Conservation (phyloP, 106 monocot genomes). For the Iris macrosiphon region DNA sequence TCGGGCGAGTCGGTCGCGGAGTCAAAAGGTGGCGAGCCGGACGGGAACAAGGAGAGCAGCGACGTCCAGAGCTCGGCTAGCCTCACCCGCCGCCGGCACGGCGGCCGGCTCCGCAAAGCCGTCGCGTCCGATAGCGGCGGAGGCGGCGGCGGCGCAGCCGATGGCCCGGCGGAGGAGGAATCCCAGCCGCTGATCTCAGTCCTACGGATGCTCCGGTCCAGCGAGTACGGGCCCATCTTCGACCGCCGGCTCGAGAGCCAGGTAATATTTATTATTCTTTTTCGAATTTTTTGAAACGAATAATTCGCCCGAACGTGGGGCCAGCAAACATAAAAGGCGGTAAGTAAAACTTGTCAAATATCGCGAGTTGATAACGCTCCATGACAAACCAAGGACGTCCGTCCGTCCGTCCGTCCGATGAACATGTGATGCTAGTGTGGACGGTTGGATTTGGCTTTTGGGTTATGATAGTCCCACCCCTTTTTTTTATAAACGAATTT, state of each 20-base stretch:
- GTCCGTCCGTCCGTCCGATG: no score
- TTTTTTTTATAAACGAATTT: no score
- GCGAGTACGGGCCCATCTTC: constrained; percentile 58
- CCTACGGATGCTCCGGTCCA: constrained; percentile 55
- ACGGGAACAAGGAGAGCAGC: constrained; percentile 43
- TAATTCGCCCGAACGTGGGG: no score
- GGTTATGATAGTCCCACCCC: no score
- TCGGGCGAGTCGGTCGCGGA: constrained; percentile 65
- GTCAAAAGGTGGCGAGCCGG: constrained; percentile 25
- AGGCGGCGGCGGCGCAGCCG: no score
- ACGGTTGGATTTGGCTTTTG: no score
- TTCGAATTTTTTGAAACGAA: neutral
- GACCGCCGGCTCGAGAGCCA: constrained; percentile 74
- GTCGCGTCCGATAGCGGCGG: no score
- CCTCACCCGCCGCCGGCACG: constrained; percentile 32
- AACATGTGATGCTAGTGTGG: neutral
- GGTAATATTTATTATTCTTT: constrained; percentile 40
- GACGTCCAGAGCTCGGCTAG: constrained; percentile 93
- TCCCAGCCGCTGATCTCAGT: constrained; percentile 61
- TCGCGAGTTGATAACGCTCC: no score
- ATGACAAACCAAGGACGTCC: no score
- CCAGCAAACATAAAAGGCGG: neutral
- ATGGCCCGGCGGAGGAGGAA: constrained; percentile 34
- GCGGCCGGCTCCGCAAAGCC: constrained; percentile 2
- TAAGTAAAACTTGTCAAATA: neutral